Conservation (phyloP, 768 basidiomycete species). For the Tricholoma hemisulphureum region DNA sequence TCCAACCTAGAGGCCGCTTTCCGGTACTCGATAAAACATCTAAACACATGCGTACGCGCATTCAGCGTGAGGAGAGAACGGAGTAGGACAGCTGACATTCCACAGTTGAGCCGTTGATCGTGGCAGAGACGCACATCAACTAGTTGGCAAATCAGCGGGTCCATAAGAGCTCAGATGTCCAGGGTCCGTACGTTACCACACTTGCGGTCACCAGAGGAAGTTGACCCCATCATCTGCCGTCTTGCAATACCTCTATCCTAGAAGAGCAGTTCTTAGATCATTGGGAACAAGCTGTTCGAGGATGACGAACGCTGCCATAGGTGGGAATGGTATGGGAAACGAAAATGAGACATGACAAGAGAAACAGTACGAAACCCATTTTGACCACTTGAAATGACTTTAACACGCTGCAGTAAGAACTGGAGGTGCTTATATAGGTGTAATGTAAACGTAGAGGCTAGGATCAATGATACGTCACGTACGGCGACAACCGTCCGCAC, state of each 20-base stretch:
- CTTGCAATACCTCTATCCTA: neutral
- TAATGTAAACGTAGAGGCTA: too few relatives aligned
- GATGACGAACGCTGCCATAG: neutral
- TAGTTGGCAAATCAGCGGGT: conserved; percentile 16
- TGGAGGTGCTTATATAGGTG: neutral
- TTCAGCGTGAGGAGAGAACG: neutral
- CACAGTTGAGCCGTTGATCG: conserved; percentile 44
- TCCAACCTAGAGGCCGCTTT: conserved; percentile 47
- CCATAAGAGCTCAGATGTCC: neutral
- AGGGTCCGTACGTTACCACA: neutral
- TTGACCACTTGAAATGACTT: neutral
- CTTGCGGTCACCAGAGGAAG: neutral
- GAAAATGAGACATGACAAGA: neutral
- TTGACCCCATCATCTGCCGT: neutral
- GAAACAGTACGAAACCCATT: neutral
- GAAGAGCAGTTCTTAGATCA: neutral
- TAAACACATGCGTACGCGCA: conserved; percentile 26
- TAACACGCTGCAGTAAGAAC: neutral
- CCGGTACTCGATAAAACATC: conserved; percentile 50
- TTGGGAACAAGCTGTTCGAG: neutral
- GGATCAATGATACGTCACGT: too few relatives aligned
- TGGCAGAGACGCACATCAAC: conserved; percentile 49
- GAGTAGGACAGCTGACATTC: conserved; percentile 32
- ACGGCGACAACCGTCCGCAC: too few relatives aligned
- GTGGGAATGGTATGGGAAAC: too few relatives aligned